phyloP scores from a whole-genome alignment of 106 monocot species.

The Apostasia shenzhenica region DNA sequence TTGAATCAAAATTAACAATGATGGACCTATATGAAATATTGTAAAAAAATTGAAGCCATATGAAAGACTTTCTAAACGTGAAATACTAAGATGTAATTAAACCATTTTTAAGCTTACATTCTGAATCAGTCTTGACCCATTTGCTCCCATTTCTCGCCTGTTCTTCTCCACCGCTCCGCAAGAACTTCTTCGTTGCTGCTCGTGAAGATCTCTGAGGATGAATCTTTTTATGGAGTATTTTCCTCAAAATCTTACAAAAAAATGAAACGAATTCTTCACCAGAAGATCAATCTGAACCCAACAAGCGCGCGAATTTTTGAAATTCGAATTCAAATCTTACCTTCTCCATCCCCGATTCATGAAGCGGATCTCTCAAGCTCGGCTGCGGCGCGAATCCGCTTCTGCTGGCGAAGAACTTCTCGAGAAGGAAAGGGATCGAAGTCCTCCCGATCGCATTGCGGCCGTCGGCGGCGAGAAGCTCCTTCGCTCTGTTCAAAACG shows the following conservation, averaged over 20 bases:
- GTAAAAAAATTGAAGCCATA: background rate
- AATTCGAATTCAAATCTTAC: conserved; percentile 11
- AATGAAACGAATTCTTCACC: background rate
- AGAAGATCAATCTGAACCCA: background rate
- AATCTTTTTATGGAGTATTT: conserved; percentile 12
- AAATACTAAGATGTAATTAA: background rate
- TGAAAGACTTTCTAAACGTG: too few species aligned
- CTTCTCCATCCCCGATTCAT: conserved; percentile 59
- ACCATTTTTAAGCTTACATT: conserved; percentile 32
- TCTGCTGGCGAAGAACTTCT: conserved; percentile 44
- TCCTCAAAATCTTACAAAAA: conserved; percentile 10
- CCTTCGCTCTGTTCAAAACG: background rate
- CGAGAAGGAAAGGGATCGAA: conserved; percentile 52
- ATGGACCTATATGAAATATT: background rate
- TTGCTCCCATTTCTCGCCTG: conserved; percentile 20
- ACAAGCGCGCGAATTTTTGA: too few species aligned
- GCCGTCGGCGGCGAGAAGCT: conserved; percentile 9
- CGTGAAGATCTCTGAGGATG: conserved; percentile 15
- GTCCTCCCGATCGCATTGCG: conserved; percentile 20
- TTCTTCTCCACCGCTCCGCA: conserved; percentile 17
- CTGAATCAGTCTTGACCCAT: conserved; percentile 66
- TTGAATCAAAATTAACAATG: background rate
- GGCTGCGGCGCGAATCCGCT: conserved; percentile 35
- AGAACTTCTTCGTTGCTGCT: conserved; percentile 10
- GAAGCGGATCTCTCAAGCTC: conserved; percentile 42